phyloP scores from a whole-genome alignment of 257 asterid genomes.

The Anisodus tanguticus region DNA sequence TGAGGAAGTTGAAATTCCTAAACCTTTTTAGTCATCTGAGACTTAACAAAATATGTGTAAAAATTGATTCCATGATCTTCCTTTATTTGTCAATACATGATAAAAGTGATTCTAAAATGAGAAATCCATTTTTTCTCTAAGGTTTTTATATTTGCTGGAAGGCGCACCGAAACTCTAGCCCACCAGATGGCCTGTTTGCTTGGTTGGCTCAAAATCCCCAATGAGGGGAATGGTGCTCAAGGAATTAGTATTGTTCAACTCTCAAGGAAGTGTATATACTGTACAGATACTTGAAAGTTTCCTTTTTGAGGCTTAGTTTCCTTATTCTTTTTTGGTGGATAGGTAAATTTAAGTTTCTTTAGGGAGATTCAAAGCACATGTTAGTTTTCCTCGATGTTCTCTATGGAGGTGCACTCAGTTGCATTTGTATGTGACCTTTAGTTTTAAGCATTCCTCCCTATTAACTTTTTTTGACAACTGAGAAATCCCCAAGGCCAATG shows the following conservation, averaged over 20 bases:
- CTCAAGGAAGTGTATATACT: neutral
- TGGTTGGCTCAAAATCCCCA: slow-evolving; percentile 10
- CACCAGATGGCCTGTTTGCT: slow-evolving; percentile 4
- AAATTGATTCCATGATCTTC: neutral
- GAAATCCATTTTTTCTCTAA: slow-evolving; percentile 11
- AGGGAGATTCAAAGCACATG: neutral
- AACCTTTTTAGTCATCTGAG: neutral
- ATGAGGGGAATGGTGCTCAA: slow-evolving; percentile 2
- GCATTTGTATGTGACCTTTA: slow-evolving; percentile 11
- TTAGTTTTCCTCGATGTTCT: neutral
- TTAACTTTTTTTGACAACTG: neutral
- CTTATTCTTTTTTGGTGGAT: neutral
- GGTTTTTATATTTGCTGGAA: neutral
- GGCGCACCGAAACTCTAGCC: neutral
- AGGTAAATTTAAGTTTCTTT: slow-evolving; percentile 12
- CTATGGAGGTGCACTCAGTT: neutral
- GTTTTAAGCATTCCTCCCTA: slow-evolving; percentile 1
- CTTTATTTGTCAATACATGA: neutral
- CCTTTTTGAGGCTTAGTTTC: neutral
- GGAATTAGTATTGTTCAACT: slow-evolving; percentile 1
- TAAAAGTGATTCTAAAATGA: neutral
- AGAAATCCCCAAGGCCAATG: neutral
- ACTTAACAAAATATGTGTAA: neutral
- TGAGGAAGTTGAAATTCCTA: neutral
- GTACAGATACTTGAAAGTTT: neutral